Evolutionary conservation across 1,284 basidiomycete species (phyloP), one percentile per base, ranked within the genome.

Genomic region (Cryptococcus deneoformans): DNA sequence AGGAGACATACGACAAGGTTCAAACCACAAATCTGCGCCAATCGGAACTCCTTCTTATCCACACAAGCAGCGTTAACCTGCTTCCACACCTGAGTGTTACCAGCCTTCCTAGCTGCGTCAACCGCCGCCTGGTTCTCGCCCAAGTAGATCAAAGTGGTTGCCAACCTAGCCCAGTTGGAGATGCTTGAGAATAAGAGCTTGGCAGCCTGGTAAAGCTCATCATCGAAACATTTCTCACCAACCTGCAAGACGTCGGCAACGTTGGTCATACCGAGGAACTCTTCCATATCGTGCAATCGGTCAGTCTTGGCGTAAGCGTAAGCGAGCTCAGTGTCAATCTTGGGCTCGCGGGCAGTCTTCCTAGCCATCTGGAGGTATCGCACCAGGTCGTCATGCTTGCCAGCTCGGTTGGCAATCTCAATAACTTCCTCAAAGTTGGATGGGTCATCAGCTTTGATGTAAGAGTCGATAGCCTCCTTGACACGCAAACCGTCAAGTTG

Each of bases 51-150:
- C 63, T 85, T 81, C 82, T 98, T 97, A 82, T 96, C 93, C 56
- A 99, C 87, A 80, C 96, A 99, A 44, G 96, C 96, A 24, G 93
- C 91, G 68, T 99, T 95, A 59, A 99, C 96, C 78, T 99, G 96
- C 80, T 98, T 98, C 96, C 96, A 99, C n/a, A 99, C 96, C 79
- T 96, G 92, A 9, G 96, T 99, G 77, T 99, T 99, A 37, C 96
- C 96, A 16, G 96, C 96, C 78, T 99, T 99, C 63, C 96, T 84
- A 16, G 96, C 96, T 63, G 95, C 96, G 79, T 99, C 96, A 16
- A 99, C 96, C 16, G 96, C 96, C 53, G 90, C 86, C 78, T 98
- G 95, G 77, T 97, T 98, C 80, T 99, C 95, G 56, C 92, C 91
- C 51, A 99, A 85, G 80, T 99, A 99, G 75, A 99, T 98, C 70